Evolutionary conservation across 257 asterid species (phyloP), one percentile per base, ranked within the genome.

Genomic region (Knoxia roxburghii): DNA sequence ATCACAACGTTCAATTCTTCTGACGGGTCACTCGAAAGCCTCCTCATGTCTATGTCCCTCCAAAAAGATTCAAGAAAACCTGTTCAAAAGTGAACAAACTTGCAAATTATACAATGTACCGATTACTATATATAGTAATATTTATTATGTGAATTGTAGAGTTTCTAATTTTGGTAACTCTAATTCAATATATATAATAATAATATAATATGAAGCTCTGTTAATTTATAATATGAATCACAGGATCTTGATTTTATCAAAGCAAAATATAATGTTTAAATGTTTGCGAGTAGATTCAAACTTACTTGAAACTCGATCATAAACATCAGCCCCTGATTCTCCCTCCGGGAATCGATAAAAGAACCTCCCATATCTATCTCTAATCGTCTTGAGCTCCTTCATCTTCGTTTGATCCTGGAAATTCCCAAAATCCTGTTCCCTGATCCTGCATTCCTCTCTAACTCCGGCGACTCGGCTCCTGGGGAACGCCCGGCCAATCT

Each of bases 371-470:
- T 86, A 88, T 24, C 59, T 66, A 13, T 58, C 26, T 57, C 90
- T 70, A 1, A 43, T 80, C 15, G 56, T 23, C 81, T 88, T 82
- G 24, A 84, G 75, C 78, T 73, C 78, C 76, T 26, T 73, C 80
- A 88, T 86, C 72, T 58, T 70, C 27, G 76, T 85, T 48, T 69
- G 58, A 20, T 84, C 89, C 63, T 88, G 90, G 37, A 77, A 88
- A 62, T 88, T 88, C 18, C 96, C 96, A 37, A 88, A 88, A 73
- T 81, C 87, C 17, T 84, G 91, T 51, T 88, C 96, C 55, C 96
- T 79, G 26, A 88, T 51, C 70, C 86, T 75, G 58, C 83, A 78
- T 58, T 88, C 96, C 68, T 88, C 89, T 8, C 83, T 77, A 23
- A 84, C 79, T 6, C 89, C 94, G 21, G 73, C 45, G 57, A 86